Conservation (phyloP, 225 moss, liverwort and hornwort species). For the Rhytidiadelphus loreus region DNA sequence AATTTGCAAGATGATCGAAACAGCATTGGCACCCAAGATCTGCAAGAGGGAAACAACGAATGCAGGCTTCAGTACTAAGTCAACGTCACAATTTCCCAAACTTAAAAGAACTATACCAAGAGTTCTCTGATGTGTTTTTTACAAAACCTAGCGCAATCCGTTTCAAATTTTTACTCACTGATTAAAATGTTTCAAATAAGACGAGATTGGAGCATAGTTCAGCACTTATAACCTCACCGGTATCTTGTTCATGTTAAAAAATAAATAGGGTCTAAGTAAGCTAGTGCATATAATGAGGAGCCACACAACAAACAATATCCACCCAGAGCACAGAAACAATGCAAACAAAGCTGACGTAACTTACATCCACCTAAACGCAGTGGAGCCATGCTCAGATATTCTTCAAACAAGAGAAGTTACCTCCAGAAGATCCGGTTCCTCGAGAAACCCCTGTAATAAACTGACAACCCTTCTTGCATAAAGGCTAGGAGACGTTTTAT, state of each 20-base stretch:
- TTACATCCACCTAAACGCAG: background rate
- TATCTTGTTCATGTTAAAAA: background rate
- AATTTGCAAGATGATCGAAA: constrained; percentile 40
- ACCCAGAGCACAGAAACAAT: background rate
- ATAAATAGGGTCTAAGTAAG: background rate
- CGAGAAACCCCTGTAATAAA: constrained; percentile 41
- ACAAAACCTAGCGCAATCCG: background rate
- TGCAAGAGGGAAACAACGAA: constrained; percentile 13
- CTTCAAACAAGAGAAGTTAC: constrained; percentile 12
- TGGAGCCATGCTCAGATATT: background rate
- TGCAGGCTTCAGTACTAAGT: background rate
- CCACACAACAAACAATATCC: background rate
- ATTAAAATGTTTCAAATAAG: background rate
- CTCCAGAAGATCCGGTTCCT: constrained; percentile 41
- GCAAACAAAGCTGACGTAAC: background rate
- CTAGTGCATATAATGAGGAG: background rate
- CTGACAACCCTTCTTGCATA: constrained; percentile 37
- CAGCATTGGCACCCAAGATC: constrained; percentile 40
- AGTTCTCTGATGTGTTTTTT: background rate
- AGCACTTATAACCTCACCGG: background rate
- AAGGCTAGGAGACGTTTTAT: constrained; percentile 7
- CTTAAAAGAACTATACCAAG: background rate
- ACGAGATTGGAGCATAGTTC: background rate
- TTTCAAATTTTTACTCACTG: background rate
- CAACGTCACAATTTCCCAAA: background rate